phyloP scores from a whole-genome alignment of 1,284 basidiomycete species.

The Rhodotorula sp. region DNA sequence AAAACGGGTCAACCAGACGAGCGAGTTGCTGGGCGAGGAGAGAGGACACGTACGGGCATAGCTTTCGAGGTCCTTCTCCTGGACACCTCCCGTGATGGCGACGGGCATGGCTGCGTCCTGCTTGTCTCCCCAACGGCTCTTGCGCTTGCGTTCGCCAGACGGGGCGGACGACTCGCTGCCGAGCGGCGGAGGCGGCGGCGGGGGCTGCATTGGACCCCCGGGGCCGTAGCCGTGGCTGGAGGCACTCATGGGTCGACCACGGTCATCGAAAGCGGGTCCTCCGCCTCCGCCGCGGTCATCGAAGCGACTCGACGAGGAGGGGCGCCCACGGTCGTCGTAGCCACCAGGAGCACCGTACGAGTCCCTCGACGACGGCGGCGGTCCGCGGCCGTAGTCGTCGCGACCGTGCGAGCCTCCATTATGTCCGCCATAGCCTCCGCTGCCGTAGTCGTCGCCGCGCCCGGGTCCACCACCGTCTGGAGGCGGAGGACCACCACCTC shows the following conservation, averaged over 20 bases:
- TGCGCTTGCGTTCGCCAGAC: constrained; percentile 67
- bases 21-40: background rate
- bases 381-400: constrained; percentile 30
- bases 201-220: constrained; percentile 9
- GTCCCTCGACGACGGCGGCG: constrained; percentile 20
- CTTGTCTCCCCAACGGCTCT: constrained; percentile 81
- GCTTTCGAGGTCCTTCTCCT: constrained; percentile 87
- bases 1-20: constrained; percentile 2
- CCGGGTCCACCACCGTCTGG: constrained; percentile 7
- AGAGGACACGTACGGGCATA: constrained; percentile 53
- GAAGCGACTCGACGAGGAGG: constrained; percentile 8
- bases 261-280: constrained; percentile 4
- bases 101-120: constrained; percentile 85
- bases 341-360: constrained; percentile 39
- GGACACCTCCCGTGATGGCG: constrained; percentile 85
- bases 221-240: too few species aligned
- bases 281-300: constrained; percentile 2
- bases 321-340: constrained; percentile 27
- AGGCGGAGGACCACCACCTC: constrained; percentile 8
- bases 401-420: constrained; percentile 16
- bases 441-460: constrained; percentile 6
- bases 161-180: constrained; percentile 12
- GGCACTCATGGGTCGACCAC: constrained; percentile 1
- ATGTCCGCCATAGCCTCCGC: constrained; percentile 37
- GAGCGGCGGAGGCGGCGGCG: constrained; percentile 5